phyloP scores from a whole-genome alignment of 2,329 filamentous ascomycete genomes.

The Fonsecaea multimorphosa region DNA sequence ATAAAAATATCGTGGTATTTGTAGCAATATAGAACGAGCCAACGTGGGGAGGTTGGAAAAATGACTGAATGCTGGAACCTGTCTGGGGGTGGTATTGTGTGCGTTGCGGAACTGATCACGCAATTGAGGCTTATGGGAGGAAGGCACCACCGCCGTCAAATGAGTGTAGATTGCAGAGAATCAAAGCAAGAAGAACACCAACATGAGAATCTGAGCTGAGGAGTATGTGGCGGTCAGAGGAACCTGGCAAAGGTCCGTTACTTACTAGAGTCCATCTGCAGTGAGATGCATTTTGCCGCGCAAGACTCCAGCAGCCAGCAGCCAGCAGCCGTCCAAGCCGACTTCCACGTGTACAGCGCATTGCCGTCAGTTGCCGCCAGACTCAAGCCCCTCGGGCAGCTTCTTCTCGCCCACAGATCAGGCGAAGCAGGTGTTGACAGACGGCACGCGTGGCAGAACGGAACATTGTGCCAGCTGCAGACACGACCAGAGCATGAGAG shows the following conservation, averaged over 20 bases:
- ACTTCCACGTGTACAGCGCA: constrained; percentile 5
- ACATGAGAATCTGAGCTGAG: background rate
- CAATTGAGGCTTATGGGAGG: constrained; percentile 29
- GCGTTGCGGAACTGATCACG: constrained; percentile 29
- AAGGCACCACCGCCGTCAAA: constrained; percentile 18
- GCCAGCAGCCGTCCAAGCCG: background rate
- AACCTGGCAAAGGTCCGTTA: background rate
- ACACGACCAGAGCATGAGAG: background rate
- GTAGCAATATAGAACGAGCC: background rate
- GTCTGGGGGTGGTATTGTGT: constrained; percentile 25
- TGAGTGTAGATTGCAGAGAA: constrained; percentile 9
- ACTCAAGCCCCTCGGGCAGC: background rate
- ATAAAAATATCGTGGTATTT: background rate
- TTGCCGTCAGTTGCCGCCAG: background rate
- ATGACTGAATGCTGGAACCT: background rate
- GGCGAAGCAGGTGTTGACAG: background rate
- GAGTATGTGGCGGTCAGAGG: constrained; percentile 15
- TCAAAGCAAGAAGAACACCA: background rate
- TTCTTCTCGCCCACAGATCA: background rate
- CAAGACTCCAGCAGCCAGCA: too few relatives aligned
- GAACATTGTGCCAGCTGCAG: constrained; percentile 5
- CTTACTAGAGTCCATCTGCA: constrained; percentile 3
- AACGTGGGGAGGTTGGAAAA: background rate
- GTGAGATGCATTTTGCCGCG: constrained; percentile 1
- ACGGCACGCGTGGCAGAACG: background rate